phyloP scores from a whole-genome alignment of 768 basidiomycete species.

The Tricholoma matsutake region DNA sequence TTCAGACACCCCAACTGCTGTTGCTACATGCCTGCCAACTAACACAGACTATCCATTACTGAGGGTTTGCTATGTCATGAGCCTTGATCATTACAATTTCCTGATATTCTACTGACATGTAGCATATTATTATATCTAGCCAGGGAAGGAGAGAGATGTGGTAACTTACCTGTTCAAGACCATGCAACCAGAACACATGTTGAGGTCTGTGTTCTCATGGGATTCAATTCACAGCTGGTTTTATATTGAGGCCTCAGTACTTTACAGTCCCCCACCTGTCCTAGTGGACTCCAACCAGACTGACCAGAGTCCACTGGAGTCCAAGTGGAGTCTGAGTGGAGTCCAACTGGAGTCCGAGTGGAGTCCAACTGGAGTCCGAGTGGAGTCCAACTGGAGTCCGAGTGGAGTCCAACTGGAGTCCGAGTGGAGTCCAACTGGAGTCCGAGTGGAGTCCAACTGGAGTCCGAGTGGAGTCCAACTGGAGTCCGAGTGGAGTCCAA shows the following conservation, averaged over 20 bases:
- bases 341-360: no score
- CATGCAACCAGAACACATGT: not conserved
- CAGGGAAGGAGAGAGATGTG: not conserved
- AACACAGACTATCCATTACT: not conserved
- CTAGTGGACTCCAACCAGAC: no score
- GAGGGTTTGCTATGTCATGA: not conserved
- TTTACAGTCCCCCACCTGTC: no score
- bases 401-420: no score
- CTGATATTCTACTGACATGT: not conserved
- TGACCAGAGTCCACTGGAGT: no score
- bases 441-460: no score
- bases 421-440: no score
- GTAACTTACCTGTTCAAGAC: not conserved
- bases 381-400: no score
- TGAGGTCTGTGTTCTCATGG: not conserved
- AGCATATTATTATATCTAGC: not conserved
- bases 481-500: no score
- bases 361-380: no score
- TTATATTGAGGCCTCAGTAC: conserved; percentile 6
- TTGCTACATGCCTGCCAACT: not conserved
- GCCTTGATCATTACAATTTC: not conserved
- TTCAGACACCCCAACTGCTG: not conserved
- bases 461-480: no score
- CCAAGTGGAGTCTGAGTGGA: no score
- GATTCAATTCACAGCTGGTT: not conserved